Conservation (phyloP, 495 filamentous ascomycete species). For the Evernia prunastri region DNA sequence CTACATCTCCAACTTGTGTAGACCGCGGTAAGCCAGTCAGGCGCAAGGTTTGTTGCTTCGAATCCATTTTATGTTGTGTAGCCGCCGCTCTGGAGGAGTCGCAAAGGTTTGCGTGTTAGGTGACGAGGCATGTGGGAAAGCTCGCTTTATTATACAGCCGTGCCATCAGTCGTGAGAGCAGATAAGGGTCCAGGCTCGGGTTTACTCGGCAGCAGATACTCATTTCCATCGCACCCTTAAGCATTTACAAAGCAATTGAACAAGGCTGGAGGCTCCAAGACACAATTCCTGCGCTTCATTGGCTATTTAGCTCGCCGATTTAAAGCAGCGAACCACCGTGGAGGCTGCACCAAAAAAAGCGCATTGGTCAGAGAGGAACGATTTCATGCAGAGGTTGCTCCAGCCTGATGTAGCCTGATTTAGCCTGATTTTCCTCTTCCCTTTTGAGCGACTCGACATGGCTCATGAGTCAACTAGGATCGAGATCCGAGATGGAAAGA, state of each 20-base stretch:
- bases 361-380: neutral
- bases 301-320: neutral
- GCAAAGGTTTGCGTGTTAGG: neutral
- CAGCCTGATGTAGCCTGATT: neutral
- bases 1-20: neutral
- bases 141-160: too few species aligned
- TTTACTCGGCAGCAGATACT: too few species aligned
- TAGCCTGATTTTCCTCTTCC: too few species aligned
- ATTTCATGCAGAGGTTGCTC: neutral
- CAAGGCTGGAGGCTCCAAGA: neutral
- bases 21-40: neutral
- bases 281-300: neutral
- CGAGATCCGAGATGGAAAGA: too few species aligned
- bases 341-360: neutral
- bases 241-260: neutral
- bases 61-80: neutral
- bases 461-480: too few species aligned
- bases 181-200: neutral
- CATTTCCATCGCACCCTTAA: too few species aligned
- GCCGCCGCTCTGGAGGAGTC: neutral
- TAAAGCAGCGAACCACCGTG: neutral
- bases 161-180: neutral
- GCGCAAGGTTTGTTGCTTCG: constrained; percentile 2
- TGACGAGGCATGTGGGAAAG: neutral
- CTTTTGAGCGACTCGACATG: too few species aligned